Evolutionary conservation across 495 filamentous ascomycete genomes (phyloP), one percentile per base, ranked within the genome.

Genomic region (Elaphomyces granulatus): DNA sequence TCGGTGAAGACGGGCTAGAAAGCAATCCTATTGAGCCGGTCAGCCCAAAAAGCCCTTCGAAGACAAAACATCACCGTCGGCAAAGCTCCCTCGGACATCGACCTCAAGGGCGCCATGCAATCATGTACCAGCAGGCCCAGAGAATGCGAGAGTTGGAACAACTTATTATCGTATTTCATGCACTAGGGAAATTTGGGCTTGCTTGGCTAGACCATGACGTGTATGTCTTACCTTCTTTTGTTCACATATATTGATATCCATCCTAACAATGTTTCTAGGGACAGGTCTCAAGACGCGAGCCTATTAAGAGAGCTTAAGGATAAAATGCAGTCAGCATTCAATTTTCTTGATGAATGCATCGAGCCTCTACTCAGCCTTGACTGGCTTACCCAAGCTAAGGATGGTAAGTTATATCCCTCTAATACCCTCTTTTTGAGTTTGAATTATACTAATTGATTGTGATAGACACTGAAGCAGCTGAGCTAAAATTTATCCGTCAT

Each of bases 101-200:
- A 12, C 23, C 23, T 6, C 23, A 28, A 28, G 32, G 19, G 18
- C 33, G 53, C 43, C 50, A 43, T 10, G 47, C 40, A 28, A 26
- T 64, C 20, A 36, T 80, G n/a, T 48, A 68, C 17, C 59, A 60
- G 20, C 65, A 76, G 36, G 72, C 76, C 1, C 67, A 68, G 26
- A 74, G 70, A n/a, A 79, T 81, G 54, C 71, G 70, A 43, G 83
- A 88, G 45, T 68, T 93, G 26, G 79, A 87, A 56, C 65, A 68
- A 37, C 60, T 93, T 19, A 73, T 81, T 31, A 58, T 68, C 17
- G 72, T 71, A 2, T 67, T 93, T 40, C 73, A 80, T 50, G 56
- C 71, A 2, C 59, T 92, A 51, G 75, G 84, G 51, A 65, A 58
- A 30, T 81, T 75, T 57, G 61, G 61, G 28, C 45, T 45, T 8